Conservation (phyloP, 2,329 filamentous ascomycete genomes). For the Aspergillus chevalieri region DNA sequence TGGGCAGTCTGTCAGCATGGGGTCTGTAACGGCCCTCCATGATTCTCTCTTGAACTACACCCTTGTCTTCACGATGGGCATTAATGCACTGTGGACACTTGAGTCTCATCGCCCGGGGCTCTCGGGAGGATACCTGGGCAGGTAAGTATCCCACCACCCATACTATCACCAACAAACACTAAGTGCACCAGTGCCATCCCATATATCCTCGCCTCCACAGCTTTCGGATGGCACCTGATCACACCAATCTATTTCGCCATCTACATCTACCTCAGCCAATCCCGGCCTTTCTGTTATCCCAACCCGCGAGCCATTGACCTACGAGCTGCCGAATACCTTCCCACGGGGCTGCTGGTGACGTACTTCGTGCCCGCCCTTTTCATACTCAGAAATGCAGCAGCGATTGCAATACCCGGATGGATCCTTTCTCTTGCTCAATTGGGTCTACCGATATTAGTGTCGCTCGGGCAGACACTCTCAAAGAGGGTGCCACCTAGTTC, state of each 20-base stretch:
- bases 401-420: background rate
- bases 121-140: background rate
- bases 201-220: slow-evolving; percentile 2
- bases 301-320: slow-evolving; percentile 5
- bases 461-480: background rate
- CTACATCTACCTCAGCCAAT: slow-evolving; percentile 3
- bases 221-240: slow-evolving; percentile 2
- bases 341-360: slow-evolving; percentile 1
- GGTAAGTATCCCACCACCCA: background rate
- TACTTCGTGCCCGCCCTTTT: background rate
- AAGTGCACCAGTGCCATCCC: slow-evolving; percentile 4
- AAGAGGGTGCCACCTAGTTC: background rate
- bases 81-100: slow-evolving; percentile 4
- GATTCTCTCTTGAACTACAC: background rate
- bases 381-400: no score
- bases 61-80: background rate
- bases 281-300: slow-evolving; percentile 7
- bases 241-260: slow-evolving; percentile 7
- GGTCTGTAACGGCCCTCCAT: no score
- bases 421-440: background rate
- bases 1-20: no score
- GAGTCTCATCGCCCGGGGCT: slow-evolving; percentile 3
- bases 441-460: slow-evolving; percentile 1
- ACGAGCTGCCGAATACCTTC: slow-evolving; percentile 1
- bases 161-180: background rate